phyloP scores from a whole-genome alignment of 108 stramenopile genomes.

The Cylindrotheca fusiformis region DNA sequence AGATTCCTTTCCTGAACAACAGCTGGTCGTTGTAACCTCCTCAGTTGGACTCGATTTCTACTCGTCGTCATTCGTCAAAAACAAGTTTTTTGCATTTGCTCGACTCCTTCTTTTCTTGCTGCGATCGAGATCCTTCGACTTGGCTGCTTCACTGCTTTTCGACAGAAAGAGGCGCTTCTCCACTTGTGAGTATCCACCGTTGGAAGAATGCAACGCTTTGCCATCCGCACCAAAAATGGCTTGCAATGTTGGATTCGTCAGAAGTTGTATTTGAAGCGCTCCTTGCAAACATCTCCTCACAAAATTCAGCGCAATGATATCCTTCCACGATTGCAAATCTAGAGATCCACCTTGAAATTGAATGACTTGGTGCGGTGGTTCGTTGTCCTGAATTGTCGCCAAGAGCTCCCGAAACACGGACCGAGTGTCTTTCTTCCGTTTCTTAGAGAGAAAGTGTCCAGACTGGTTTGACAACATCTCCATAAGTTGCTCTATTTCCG shows the following conservation, averaged over 20 bases:
- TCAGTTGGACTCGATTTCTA: too few species aligned
- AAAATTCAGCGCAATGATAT: conserved; percentile 77
- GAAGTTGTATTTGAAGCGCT: conserved; percentile 78
- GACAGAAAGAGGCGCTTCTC: conserved; percentile 72
- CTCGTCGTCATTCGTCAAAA: conserved; percentile 72
- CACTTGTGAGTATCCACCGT: conserved; percentile 51
- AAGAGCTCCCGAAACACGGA: conserved; percentile 80
- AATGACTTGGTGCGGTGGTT: conserved; percentile 53
- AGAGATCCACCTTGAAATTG: conserved; percentile 65
- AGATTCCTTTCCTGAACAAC: neutral
- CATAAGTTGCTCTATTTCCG: conserved; percentile 73
- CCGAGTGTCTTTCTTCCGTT: conserved; percentile 78
- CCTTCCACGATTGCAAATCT: conserved; percentile 61
- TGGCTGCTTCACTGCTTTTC: conserved; percentile 77
- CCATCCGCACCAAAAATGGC: conserved; percentile 68
- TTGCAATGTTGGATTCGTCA: conserved; percentile 78
- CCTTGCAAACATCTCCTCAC: conserved; percentile 81
- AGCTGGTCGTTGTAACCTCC: neutral
- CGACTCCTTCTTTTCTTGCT: conserved; percentile 62
- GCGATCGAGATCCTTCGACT: conserved; percentile 60
- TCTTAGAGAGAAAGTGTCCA: conserved; percentile 74
- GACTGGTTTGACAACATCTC: conserved; percentile 68
- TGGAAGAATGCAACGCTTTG: conserved; percentile 21
- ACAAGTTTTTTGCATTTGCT: conserved; percentile 79
- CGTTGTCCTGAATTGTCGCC: conserved; percentile 78